Base-by-base conservation (phyloP, 768 basidiomycete species). In the Auriculariales sp. region DNA sequence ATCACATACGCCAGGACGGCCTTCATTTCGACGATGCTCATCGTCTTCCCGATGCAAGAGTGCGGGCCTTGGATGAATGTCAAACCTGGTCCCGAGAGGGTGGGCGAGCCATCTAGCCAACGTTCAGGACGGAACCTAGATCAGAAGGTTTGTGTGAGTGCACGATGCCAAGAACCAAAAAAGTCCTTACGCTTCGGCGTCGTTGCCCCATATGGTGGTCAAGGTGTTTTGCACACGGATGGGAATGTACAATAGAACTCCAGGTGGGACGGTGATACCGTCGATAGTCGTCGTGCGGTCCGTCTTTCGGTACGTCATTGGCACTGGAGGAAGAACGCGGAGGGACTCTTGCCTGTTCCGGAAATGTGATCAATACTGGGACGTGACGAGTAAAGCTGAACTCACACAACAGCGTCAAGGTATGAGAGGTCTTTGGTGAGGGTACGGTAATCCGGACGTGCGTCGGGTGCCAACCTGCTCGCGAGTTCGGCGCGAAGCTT, bases 401-500 rank as follows among this genome's bases (percentile, higher is more conserved):
- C 56, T 29, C 47, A 57, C 57, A 59, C 48, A 47, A 59, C 58
- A 22, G 48, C 46, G 28, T 49, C 47, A 12, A 53, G 51, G 27
- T 46, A 58, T 24, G 14, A 25, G 17, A 50, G 24, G 22, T 49
- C 54, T 31, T 57, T 57, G 9, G 31, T 32, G 9, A 58, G 34
- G 14, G 24, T 39, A 19, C 56, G 55, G 47, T 55, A 55, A 17
- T 55, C 54, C 10, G 53, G 49, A 3, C 45, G 39, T 12, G 54
- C 24, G 17, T 50, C 34, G 25, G 39, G 5, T 4, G 57, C 52
- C 33, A 69, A 62, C 1, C 75, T 52, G 0, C 71, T 66, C 0
- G 62, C 56, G n/a, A 77, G 61, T 59, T 83, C 79, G 3, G 70
- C 69, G 3, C 79, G 71, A 2, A 83, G 67, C 36, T 65, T 67